Evolutionary conservation across 2,329 filamentous ascomycete genomes (phyloP).

Genomic region (Microsporum canis): DNA sequence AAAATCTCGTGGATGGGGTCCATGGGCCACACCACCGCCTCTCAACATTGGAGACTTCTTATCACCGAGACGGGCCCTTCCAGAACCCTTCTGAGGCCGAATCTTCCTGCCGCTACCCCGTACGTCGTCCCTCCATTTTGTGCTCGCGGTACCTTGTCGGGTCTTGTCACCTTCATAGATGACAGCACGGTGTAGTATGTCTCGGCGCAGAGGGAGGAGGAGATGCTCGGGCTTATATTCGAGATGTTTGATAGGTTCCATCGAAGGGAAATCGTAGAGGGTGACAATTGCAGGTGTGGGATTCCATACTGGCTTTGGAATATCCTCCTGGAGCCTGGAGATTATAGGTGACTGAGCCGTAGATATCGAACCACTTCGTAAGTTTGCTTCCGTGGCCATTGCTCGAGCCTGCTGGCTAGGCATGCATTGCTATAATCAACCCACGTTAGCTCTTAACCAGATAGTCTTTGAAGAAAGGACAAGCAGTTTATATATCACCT

Average conservation of each 20-base stretch:
- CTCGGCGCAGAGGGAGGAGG: conserved; percentile 72
- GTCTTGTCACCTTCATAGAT: conserved; percentile 85
- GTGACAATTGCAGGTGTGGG: conserved; percentile 63
- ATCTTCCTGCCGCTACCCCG: conserved; percentile 75
- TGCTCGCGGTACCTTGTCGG: conserved; percentile 72
- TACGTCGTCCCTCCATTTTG: conserved; percentile 73
- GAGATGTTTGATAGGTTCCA: conserved; percentile 71
- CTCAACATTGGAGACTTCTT: conserved; percentile 69
- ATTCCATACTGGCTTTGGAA: conserved; percentile 22
- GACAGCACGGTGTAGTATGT: conserved; percentile 85
- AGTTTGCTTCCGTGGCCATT: conserved; percentile 40
- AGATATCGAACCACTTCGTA: conserved; percentile 21
- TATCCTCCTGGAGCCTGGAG: conserved; percentile 7
- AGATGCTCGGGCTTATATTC: conserved; percentile 74
- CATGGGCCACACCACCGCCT: conserved; percentile 79
- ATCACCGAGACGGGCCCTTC: conserved; percentile 65
- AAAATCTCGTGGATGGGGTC: conserved; percentile 89
- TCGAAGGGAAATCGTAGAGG: conserved; percentile 76
- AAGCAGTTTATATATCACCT: conserved; percentile 20
- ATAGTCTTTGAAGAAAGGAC: not conserved
- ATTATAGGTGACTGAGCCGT: conserved; percentile 12
- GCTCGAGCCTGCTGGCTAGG: conserved; percentile 18
- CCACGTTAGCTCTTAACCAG: conserved; percentile 1
- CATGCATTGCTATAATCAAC: conserved; percentile 12
- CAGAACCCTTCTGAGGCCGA: conserved; percentile 74